Percentiles rank a stretch among this genome's conserved stretches.
phyloP scores from a whole-genome alignment of 164 flowering plant species.

The Macadamia integrifolia region DNA sequence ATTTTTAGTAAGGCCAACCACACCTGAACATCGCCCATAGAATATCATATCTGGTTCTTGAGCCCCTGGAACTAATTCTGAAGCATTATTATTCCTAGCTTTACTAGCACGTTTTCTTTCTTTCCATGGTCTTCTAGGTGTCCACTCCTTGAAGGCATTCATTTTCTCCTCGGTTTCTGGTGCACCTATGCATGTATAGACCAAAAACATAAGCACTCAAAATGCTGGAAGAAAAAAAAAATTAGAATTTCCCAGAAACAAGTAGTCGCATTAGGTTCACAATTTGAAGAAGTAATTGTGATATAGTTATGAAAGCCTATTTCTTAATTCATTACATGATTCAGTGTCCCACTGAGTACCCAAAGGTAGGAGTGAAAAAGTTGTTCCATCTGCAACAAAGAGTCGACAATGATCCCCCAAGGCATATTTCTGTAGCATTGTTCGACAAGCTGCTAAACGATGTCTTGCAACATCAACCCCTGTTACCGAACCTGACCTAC shows the following conservation, averaged over 20 bases:
- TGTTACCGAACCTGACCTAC: slow-evolving; percentile 77
- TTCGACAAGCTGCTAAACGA: slow-evolving; percentile 90
- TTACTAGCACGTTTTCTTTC: slow-evolving; percentile 66
- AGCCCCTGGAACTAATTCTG: slow-evolving; percentile 13
- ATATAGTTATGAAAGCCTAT: slow-evolving; percentile 3
- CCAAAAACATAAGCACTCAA: slow-evolving; percentile 14
- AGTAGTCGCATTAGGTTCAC: neutral
- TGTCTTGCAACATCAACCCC: slow-evolving; percentile 88
- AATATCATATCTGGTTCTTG: slow-evolving; percentile 73
- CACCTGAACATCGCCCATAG: slow-evolving; percentile 80
- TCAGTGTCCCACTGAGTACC: slow-evolving; percentile 21
- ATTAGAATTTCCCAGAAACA: neutral
- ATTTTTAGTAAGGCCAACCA: slow-evolving; percentile 59
- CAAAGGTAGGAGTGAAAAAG: slow-evolving; percentile 61
- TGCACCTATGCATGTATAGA: slow-evolving; percentile 39
- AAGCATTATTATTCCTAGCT: slow-evolving; percentile 27
- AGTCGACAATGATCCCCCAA: slow-evolving; percentile 74
- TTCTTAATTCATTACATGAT: slow-evolving; percentile 26
- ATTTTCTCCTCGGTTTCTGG: slow-evolving; percentile 25
- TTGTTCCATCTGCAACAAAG: slow-evolving; percentile 92
- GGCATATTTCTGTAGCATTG: slow-evolving; percentile 79
- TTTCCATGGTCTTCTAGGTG: slow-evolving; percentile 64
- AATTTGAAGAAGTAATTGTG: neutral
- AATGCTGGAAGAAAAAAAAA: slow-evolving; percentile 6
- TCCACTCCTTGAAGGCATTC: slow-evolving; percentile 65